These are phyloP conservation scores for Psilocybe sp. DNA, from an alignment of 768 basidiomycete species.

Conservation along the genomic window DNA sequence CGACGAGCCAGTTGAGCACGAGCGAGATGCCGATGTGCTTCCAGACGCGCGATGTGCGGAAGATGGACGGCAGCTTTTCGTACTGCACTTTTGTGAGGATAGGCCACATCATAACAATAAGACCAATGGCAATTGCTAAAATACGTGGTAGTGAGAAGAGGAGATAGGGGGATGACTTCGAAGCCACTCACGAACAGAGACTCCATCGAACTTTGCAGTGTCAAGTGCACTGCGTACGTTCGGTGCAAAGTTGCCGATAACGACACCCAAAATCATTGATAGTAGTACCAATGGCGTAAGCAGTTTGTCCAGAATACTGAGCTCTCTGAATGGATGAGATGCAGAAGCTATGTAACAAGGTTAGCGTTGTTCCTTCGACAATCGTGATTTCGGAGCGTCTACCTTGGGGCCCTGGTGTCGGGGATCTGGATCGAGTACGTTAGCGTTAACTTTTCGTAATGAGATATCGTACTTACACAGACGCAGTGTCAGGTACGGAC, in stretches of 20 bases:
- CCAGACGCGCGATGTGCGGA: constrained; percentile 56
- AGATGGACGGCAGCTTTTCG: constrained; percentile 59
- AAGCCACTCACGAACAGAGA: constrained; percentile 68
- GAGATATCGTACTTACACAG: no score
- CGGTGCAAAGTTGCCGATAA: constrained; percentile 68
- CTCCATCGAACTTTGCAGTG: constrained; percentile 58
- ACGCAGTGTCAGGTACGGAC: no score
- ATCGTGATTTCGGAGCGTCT: no score
- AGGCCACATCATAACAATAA: constrained; percentile 90
- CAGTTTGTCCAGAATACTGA: constrained; percentile 55
- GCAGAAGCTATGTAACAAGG: not conserved
- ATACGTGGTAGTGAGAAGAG: not conserved
- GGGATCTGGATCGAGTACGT: no score
- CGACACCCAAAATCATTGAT: constrained; percentile 72
- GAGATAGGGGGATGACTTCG: not conserved
- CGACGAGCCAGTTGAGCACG: constrained; percentile 76
- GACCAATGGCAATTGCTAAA: constrained; percentile 75
- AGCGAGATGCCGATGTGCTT: constrained; percentile 66
- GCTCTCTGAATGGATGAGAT: constrained; percentile 32
- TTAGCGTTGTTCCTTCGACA: no score
- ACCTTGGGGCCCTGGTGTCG: no score
- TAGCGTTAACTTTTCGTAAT: no score
- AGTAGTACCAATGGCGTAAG: constrained; percentile 66
- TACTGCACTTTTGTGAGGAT: constrained; percentile 75
- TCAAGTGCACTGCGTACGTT: constrained; percentile 61